phyloP scores from a whole-genome alignment of 2,329 filamentous ascomycete genomes.

The Hypocreales sp. region DNA sequence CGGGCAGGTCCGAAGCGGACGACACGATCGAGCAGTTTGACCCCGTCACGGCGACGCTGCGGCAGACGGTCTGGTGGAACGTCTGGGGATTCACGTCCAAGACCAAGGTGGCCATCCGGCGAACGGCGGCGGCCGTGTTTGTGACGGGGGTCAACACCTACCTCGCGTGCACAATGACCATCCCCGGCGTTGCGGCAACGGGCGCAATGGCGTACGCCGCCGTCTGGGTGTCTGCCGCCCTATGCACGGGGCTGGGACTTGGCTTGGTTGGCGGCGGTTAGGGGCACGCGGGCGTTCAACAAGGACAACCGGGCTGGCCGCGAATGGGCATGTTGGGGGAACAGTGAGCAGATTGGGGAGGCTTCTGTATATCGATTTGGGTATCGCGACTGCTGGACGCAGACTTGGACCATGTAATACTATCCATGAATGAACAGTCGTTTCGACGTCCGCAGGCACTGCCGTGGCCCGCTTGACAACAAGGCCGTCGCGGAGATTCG shows the following conservation, averaged over 20 bases:
- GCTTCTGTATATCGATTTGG: too few relatives aligned
- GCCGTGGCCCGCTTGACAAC: too few relatives aligned
- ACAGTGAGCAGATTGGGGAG: too few relatives aligned
- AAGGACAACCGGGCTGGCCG: too few relatives aligned
- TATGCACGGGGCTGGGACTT: conserved; percentile 40
- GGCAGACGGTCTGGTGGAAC: conserved; percentile 58
- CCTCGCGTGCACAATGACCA: conserved; percentile 47
- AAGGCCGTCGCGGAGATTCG: too few relatives aligned
- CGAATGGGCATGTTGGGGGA: too few relatives aligned
- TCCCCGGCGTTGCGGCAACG: conserved; percentile 52
- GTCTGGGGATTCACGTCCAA: conserved; percentile 52
- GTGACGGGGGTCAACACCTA: conserved; percentile 44
- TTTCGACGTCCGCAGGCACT: too few relatives aligned
- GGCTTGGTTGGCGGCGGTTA: conserved; percentile 32
- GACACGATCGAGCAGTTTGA: conserved; percentile 40
- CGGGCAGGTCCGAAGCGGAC: conserved; percentile 31
- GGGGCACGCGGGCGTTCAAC: neutral
- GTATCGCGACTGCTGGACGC: too few relatives aligned
- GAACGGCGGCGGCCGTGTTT: conserved; percentile 44
- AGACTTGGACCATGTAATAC: too few relatives aligned
- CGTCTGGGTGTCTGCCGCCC: conserved; percentile 56
- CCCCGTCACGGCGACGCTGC: conserved; percentile 46
- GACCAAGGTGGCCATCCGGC: conserved; percentile 46
- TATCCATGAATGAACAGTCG: too few relatives aligned
- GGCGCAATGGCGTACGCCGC: conserved; percentile 61